Evolutionary conservation across 257 asterid species (phyloP).

Genomic region (Thymus mandschuricus): DNA sequence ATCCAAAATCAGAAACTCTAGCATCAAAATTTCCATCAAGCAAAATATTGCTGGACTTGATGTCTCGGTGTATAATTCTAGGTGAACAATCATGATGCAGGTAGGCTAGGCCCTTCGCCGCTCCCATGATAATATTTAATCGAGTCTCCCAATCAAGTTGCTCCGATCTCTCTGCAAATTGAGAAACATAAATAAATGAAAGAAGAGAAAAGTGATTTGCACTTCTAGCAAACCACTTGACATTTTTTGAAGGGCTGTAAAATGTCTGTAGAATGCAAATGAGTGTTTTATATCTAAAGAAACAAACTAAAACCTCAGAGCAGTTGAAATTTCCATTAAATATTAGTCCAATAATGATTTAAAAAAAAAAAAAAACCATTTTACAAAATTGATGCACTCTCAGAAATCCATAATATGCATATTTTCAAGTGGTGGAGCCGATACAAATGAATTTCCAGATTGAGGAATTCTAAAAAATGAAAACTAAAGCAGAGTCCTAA

Average conservation of each 20-base stretch:
- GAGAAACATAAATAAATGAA: background rate
- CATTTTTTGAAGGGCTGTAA: background rate
- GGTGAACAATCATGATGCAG: constrained; percentile 98
- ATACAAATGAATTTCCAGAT: constrained; percentile 5
- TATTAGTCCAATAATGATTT: no score
- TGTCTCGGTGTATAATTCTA: constrained; percentile 91
- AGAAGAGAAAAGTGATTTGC: background rate
- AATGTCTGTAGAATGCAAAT: background rate
- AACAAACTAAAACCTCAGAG: background rate
- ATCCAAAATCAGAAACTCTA: constrained; percentile 93
- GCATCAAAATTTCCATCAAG: constrained; percentile 91
- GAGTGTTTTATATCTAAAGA: background rate
- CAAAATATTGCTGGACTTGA: constrained; percentile 90
- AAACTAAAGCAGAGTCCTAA: constrained; percentile 32
- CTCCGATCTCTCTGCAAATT: constrained; percentile 67
- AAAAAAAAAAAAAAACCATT: no score
- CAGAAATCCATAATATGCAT: constrained; percentile 7
- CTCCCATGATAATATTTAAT: constrained; percentile 81
- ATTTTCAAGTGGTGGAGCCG: constrained; percentile 5
- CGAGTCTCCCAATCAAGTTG: constrained; percentile 94
- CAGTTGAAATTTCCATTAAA: background rate
- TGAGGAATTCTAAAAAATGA: constrained; percentile 14
- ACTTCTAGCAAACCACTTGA: constrained; percentile 3
- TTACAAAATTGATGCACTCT: background rate
- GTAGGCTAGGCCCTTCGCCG: constrained; percentile 92